Base-by-base conservation (phyloP, 768 basidiomycete genomes). In the Pisolithus tinctorius region DNA sequence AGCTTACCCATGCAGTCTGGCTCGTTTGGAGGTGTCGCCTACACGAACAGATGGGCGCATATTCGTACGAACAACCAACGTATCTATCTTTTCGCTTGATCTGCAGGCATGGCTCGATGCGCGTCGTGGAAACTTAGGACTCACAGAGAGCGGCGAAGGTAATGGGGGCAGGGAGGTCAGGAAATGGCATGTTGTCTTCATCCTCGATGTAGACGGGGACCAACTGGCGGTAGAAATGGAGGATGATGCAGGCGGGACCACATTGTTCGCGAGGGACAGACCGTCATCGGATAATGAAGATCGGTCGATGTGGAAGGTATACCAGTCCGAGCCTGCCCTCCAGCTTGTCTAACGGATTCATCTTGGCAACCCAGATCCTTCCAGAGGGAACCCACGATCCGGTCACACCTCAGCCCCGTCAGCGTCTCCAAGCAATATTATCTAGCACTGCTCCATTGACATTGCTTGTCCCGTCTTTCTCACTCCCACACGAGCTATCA, bases 341-440 rank as follows among this genome's bases (percentile, higher is more conserved):
- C 17, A 27, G 25, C 10, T 20, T 48, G 4, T 41, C 1, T 20
- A 53, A 4, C 14, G 0, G 20, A 11, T 17, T 1, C 2, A 29
- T 14, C 40, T 17, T 40, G 29, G 3, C 34, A 5, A 26, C 26
- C 23, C 39, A 1, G 45, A 50, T 25, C 23, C 36, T 43, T 31
- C 34, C 5, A 9, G 31, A 26, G 38, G 27, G 17, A 14, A 26
- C 11, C 25, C 26, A 38, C 11, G 6, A 48, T 43, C 26, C 31
- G 27, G 26, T 42, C 6, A 63, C 59, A 1, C 55, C 49, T 34
- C 65, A 71, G 16, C 51, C 55, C 11, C 74, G 77, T 2, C 81
- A 80, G 17, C 79, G 88, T 11, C 69, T 89, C n/a, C 83, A 86
- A 55, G 72, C 73, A 4, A 77, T 93, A 43, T 73, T 94, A 13